Evolutionary conservation across 345 rosid genomes (phyloP), one percentile per base, ranked within the genome.

Genomic region (Sonneratia caseolaris): DNA sequence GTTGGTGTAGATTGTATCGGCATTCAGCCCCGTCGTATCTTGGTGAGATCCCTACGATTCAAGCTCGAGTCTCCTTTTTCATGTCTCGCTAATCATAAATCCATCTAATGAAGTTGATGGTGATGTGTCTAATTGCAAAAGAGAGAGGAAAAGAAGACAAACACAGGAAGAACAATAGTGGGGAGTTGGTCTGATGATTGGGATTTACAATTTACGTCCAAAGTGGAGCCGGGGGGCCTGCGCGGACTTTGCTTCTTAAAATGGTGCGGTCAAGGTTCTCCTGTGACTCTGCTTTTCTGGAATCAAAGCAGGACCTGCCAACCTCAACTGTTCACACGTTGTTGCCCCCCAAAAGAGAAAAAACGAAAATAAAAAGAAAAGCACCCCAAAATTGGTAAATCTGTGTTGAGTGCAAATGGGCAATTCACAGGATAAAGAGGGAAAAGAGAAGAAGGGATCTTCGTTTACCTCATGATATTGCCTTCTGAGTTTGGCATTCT

Each of bases 261-360:
- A 43, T 71, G 68, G 74, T 40, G 74, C 74, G 14, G 74, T 61
- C 49, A 71, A 71, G 56, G 74, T 61, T 71, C 74, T 61, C 7
- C 68, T 48, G 21, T 61, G 67, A 42, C 49, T 12, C 1, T 24
- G 37, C 74, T 71, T 71, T 71, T 71, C 22, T 38, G 66, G 73
- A 37, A 70, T 49, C 64, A 36, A 48, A 55, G 51, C 73, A 55
- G 36, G 35, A 37, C 64, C 73, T 37, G 73, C 66, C 73, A 70
- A 37, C 53, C 37, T 68, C 35, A 68, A 35, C 70, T 68, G 70
- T 4, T 47, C 18, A 15, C 27, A 3, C 43, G 9, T 40, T 40
- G 43, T 40, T 4, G 1, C 9, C 22, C 64, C 64, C 64, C 2
- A 56, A 22, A 56, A 59, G 12, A 40, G 43, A 40, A 40, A 40